Base-by-base conservation (phyloP, 2,329 filamentous ascomycete genomes). In the Plenodomus biglobosus region DNA sequence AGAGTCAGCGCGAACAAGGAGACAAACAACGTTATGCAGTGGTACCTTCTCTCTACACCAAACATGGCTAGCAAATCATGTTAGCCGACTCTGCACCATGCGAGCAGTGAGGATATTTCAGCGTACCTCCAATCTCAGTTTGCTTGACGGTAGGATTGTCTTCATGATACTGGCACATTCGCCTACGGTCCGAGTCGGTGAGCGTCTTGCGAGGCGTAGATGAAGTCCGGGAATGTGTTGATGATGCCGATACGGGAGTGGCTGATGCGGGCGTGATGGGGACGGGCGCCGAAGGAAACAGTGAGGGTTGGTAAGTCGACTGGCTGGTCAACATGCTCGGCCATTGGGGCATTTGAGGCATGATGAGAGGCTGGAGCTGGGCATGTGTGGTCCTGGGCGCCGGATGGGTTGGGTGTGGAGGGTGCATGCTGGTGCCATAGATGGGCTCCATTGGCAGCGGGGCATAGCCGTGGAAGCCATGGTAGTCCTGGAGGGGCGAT, bases 41-140 rank as follows among this genome's bases (percentile, higher is more conserved):
- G 35, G 41, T 85, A 97, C 94, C 94, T 97, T 86, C 94, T 80
- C 76, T 99, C 94, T 43, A 99, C 94, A 30, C 92, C 92, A 75
- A 99, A 99, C 69, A 91, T 85, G 50, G 86, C 87, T 88, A 60
- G 27, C 45, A 36, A n/a, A n/a, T 47, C 50, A 40, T 16, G 64
- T 74, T 55, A 77, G 74, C 60, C 42, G 46, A 37, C 15, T 13
- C 18, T 37, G 35, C 6, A 32, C 39, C 32, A 22, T 38, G 35
- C 24, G 16, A 30, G 38, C 30, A 42, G 48, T 70, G 57, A 68
- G 59, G 36, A 38, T 27, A 34, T 37, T 35, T 7, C 37, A 44
- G 70, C 82, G 72, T 77, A 88, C 86, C 82, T 74, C 94, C 94
- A 74, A 99, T 99, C 67, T 97, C 92, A 16, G 91, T 94, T 76